Base-by-base conservation (phyloP, 805 yeast genomes). In the Lipomyces yamadae region DNA sequence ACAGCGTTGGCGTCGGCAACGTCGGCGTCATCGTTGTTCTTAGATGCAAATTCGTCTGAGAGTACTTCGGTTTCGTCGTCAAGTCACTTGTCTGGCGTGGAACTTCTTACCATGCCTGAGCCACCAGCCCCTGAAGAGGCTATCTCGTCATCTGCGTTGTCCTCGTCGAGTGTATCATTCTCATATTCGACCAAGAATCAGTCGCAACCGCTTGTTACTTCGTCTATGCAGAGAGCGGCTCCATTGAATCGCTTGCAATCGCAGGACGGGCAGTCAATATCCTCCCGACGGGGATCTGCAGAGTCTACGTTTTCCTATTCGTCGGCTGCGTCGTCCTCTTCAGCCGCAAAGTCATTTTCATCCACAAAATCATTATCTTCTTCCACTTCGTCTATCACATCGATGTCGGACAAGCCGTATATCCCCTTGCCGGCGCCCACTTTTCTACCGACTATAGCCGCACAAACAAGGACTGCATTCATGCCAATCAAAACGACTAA, bases 151-250 rank as follows among this genome's bases (percentile, higher is more conserved):
- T 29, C 62, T 5, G 7, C 61, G 7, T 24, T 48, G 33, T 30
- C 29, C 13, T 42, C 48, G 18, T 11, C 48, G 10, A 24, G 24
- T 24, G 7, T 42, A n/a, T 42, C 48, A n/a, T 66, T 66, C 45
- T 66, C 69, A 45, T 66, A 66, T 34, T 55, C 69, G 3, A 61
- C 65, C 30, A 66, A 66, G 56, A 15, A 58, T 10, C 56, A 63
- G 29, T 39, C 57, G 34, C 30, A 58, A 33, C 55, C 55, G 55
- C 4, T 39, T 3, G 58, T 62, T 30, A 58, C 56, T 15, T 65
- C 68, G 3, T 55, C 69, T 8, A 39, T 62, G 30, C 54, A 66
- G n/a, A 58, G 35, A n/a, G 30, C 48, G 18, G 35, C 15, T 18
- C 35, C 56, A 13, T 29, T 24, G 29, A n/a, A 13, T 33, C 65